phyloP scores from a whole-genome alignment of 2,329 filamentous ascomycete genomes.

The Sphaerulina populicola region DNA sequence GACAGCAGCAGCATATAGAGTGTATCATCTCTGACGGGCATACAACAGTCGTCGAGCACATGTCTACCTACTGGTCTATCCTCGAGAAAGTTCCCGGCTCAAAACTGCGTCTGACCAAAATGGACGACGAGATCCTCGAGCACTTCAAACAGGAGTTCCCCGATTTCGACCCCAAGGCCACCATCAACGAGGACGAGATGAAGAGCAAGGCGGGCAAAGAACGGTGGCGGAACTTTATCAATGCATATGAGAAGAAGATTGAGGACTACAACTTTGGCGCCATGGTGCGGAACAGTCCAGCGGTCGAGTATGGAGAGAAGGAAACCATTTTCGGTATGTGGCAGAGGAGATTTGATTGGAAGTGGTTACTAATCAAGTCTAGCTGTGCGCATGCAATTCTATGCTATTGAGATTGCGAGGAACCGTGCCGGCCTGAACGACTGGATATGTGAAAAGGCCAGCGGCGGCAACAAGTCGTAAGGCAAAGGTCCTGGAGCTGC shows the following conservation, averaged over 20 bases:
- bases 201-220: conserved; percentile 96
- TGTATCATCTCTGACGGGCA: background rate
- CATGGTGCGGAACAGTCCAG: conserved; percentile 71
- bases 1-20: background rate
- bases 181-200: conserved; percentile 87
- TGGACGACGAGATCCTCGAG: conserved; percentile 89
- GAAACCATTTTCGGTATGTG: conserved; percentile 80
- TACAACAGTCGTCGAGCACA: conserved; percentile 70
- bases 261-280: conserved; percentile 98
- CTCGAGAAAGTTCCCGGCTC: conserved; percentile 86
- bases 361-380: background rate
- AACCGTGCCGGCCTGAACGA: conserved; percentile 88
- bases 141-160: conserved; percentile 84
- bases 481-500: background rate
- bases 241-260: conserved; percentile 86
- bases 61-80: conserved; percentile 94
- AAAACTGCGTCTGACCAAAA: conserved; percentile 79
- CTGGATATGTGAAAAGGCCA: conserved; percentile 82
- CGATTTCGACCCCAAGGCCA: conserved; percentile 74
- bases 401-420: conserved; percentile 66
- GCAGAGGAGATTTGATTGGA: background rate
- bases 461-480: conserved; percentile 43
- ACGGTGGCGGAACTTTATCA: conserved; percentile 89
- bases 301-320: conserved; percentile 76
- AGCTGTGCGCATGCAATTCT: conserved; percentile 73